Evolutionary conservation across 257 asterid genomes (phyloP).

Genomic region (Nicotiana paniculata): DNA sequence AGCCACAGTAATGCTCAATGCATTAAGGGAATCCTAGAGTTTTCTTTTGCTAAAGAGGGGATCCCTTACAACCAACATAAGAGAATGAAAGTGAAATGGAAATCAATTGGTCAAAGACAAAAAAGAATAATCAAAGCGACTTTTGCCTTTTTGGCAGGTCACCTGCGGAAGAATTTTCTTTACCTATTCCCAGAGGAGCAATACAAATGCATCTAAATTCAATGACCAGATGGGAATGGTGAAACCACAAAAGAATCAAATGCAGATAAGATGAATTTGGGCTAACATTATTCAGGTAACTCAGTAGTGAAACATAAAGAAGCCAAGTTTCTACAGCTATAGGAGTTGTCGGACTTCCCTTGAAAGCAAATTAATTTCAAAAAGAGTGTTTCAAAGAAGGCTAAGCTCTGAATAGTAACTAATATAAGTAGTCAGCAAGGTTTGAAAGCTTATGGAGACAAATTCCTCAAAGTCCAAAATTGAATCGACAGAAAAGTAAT

Average conservation of each 20-base stretch:
- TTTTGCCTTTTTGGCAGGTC: background rate
- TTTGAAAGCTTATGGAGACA: background rate
- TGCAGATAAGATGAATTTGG: background rate
- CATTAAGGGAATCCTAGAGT: too few relatives aligned
- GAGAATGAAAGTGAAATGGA: background rate
- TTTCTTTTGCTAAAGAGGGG: background rate
- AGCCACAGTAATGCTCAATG: too few relatives aligned
- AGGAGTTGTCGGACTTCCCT: background rate
- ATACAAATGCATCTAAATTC: background rate
- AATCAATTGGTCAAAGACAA: background rate
- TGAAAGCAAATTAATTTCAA: background rate
- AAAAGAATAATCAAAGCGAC: background rate
- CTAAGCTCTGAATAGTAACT: background rate
- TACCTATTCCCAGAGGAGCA: background rate
- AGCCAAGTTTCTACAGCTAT: background rate
- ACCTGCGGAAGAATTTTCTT: background rate
- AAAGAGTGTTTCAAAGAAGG: background rate
- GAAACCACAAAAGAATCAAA: conserved; percentile 2
- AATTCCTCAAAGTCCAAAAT: background rate
- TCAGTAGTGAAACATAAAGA: background rate
- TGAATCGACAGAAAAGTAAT: background rate
- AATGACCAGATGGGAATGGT: background rate
- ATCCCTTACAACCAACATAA: background rate
- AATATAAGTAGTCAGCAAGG: background rate
- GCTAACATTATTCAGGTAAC: background rate